Conservation (phyloP, 352 stramenopile species). For the Phytophthora fragariae region DNA sequence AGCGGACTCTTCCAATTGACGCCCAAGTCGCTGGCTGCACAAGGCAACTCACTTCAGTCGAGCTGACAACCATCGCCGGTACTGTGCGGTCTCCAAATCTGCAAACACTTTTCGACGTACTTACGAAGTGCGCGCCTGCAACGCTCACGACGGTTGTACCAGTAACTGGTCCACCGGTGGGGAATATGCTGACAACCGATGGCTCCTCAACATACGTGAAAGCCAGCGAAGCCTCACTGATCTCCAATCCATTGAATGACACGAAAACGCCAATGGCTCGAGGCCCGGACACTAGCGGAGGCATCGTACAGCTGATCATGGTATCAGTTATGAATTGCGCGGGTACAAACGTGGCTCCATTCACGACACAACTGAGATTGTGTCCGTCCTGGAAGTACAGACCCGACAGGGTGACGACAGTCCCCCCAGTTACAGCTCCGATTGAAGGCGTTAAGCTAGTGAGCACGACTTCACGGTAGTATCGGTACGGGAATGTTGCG, state of each 20-base stretch:
- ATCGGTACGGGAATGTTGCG: constrained; percentile 38
- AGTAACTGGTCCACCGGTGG: constrained; percentile 33
- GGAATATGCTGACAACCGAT: constrained; percentile 38
- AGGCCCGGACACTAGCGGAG: constrained; percentile 18
- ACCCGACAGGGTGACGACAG: constrained; percentile 42
- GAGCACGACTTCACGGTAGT: constrained; percentile 41
- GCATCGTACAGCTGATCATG: constrained; percentile 41
- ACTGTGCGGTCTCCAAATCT: constrained; percentile 36
- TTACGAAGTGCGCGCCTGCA: constrained; percentile 39
- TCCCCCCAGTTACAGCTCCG: constrained; percentile 38
- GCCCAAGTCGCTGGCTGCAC: constrained; percentile 34
- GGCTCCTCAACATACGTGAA: constrained; percentile 47
- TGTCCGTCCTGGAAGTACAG: constrained; percentile 40
- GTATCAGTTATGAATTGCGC: constrained; percentile 41
- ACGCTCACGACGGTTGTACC: constrained; percentile 42
- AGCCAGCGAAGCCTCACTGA: constrained; percentile 27
- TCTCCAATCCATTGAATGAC: constrained; percentile 47
- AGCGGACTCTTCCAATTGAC: not conserved
- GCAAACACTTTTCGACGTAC: constrained; percentile 34
- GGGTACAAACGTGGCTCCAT: constrained; percentile 24
- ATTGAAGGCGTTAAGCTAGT: constrained; percentile 29
- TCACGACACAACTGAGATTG: constrained; percentile 46
- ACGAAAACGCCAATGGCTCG: constrained; percentile 36
- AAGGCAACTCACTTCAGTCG: constrained; percentile 42
- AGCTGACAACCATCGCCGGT: constrained; percentile 43